Conservation (phyloP, 768 basidiomycete genomes). For the Pulveroboletus frians region DNA sequence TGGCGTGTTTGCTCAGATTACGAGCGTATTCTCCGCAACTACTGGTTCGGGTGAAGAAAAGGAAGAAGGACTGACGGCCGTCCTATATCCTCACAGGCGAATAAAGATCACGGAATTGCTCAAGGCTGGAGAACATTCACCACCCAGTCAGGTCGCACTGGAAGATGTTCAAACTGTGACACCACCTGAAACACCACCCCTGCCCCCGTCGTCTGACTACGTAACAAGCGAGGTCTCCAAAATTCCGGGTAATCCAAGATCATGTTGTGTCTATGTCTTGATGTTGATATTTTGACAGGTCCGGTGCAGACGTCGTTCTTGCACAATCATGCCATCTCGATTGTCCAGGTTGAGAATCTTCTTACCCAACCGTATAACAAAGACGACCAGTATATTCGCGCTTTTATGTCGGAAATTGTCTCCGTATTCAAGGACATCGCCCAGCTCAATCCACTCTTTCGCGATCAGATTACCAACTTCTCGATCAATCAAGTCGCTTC, state of each 20-base stretch:
- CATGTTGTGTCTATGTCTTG: not conserved
- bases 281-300: slow-evolving; percentile 30
- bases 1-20: slow-evolving; percentile 96
- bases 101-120: slow-evolving; percentile 86
- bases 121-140: slow-evolving; percentile 48
- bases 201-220: slow-evolving; percentile 23
- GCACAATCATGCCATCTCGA: slow-evolving; percentile 74
- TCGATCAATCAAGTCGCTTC: slow-evolving; percentile 87
- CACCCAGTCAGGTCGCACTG: slow-evolving; percentile 33
- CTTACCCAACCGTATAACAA: slow-evolving; percentile 78
- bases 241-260: slow-evolving; percentile 16
- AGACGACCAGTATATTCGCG: slow-evolving; percentile 91
- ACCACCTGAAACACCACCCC: slow-evolving; percentile 39
- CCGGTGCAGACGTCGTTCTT: slow-evolving; percentile 82
- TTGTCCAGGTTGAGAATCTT: slow-evolving; percentile 86
- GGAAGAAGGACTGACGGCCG: slow-evolving; percentile 90
- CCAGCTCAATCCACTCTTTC: slow-evolving; percentile 93
- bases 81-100: slow-evolving; percentile 88
- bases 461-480: slow-evolving; percentile 96
- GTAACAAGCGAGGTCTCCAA: slow-evolving; percentile 21
- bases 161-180: slow-evolving; percentile 41
- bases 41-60: slow-evolving; percentile 53
- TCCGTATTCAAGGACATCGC: slow-evolving; percentile 98
- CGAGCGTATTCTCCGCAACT: slow-evolving; percentile 76
- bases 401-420: slow-evolving; percentile 94